phyloP scores from a whole-genome alignment of 345 rosid species.

The Eucalyptus grandis region DNA sequence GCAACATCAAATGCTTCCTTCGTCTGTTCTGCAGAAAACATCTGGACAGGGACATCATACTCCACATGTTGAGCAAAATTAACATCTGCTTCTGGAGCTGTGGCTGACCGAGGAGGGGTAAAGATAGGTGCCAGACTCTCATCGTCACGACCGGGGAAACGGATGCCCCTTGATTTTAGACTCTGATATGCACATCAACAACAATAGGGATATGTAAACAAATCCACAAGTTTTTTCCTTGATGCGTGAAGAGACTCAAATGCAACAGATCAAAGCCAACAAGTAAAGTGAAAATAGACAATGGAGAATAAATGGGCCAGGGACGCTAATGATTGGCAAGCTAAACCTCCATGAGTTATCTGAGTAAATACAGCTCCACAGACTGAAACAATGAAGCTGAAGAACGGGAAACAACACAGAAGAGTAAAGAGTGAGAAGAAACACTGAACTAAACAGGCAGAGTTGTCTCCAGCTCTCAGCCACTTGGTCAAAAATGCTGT shows the following conservation, averaged over 20 bases:
- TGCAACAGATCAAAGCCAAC: background rate
- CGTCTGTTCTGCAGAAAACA: conserved; percentile 69
- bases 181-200: conserved; percentile 26
- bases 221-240: background rate
- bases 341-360: background rate
- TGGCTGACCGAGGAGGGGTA: conserved; percentile 76
- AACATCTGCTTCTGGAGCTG: conserved; percentile 42
- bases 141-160: conserved; percentile 91
- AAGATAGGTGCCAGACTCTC: conserved; percentile 96
- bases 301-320: background rate
- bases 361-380: background rate
- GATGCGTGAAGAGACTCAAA: background rate
- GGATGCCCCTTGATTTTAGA: conserved; percentile 79
- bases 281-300: background rate
- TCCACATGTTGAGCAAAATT: conserved; percentile 38
- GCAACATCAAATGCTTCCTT: conserved; percentile 95
- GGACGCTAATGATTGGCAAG: background rate
- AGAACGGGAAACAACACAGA: background rate
- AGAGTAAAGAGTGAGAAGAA: background rate
- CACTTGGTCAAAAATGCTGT: background rate
- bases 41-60: conserved; percentile 41
- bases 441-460: background rate
- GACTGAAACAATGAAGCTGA: background rate
- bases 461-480: background rate
- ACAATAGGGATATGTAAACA: background rate